These are phyloP conservation scores for Lenwebbia sp. DNA, from an alignment of 345 rosid species.

Conservation along the genomic window DNA sequence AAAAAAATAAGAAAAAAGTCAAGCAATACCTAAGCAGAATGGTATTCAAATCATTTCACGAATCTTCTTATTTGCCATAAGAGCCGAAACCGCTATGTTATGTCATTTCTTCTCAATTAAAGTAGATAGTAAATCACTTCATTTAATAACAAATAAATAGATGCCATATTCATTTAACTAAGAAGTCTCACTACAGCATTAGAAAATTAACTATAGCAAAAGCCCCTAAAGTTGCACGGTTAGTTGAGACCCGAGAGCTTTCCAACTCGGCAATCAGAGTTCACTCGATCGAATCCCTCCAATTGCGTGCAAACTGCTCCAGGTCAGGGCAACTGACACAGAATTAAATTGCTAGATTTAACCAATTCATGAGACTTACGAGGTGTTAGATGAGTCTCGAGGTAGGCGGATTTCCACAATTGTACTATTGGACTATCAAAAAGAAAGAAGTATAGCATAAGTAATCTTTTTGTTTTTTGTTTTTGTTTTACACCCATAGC, in stretches of 20 bases:
- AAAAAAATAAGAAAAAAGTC: neutral
- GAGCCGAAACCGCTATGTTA: neutral
- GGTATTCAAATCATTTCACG: too few relatives aligned
- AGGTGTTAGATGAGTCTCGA: too few relatives aligned
- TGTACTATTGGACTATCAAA: too few relatives aligned
- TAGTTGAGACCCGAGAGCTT: neutral
- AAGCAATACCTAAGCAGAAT: neutral
- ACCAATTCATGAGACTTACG: too few relatives aligned
- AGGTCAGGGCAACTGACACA: too few relatives aligned
- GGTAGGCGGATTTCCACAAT: too few relatives aligned
- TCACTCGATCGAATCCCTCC: too few relatives aligned
- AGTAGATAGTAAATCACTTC: rapidly evolving
- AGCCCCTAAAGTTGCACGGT: neutral
- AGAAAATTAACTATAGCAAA: neutral
- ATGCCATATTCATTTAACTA: neutral
- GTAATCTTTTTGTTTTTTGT: neutral
- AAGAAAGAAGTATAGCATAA: too few relatives aligned
- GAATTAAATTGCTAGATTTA: too few relatives aligned
- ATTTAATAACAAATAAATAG: neutral
- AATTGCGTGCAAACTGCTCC: too few relatives aligned
- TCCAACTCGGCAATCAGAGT: too few relatives aligned
- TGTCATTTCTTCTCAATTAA: neutral
- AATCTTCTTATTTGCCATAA: neutral
- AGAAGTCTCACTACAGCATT: neutral
- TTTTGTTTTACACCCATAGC: neutral